These are phyloP conservation scores for Ajuga chamaepitys DNA, from an alignment of 257 asterid species.

Conservation along the genomic window DNA sequence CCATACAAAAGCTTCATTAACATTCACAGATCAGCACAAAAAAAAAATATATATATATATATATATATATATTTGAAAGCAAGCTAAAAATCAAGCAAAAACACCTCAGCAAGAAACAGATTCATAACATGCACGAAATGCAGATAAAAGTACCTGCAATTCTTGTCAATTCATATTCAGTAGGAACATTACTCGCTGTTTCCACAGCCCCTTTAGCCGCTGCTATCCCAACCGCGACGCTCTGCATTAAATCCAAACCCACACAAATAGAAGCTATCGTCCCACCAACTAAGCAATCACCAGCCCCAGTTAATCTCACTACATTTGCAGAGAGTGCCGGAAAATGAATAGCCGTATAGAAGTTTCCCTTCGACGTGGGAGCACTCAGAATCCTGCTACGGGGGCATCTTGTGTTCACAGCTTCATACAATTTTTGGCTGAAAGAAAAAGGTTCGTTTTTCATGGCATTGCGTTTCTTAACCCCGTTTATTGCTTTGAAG, in stretches of 20 bases:
- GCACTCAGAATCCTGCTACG: conserved; percentile 19
- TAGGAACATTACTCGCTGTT: conserved; percentile 64
- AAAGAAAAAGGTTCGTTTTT: conserved; percentile 21
- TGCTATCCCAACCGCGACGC: conserved; percentile 88
- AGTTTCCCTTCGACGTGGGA: conserved; percentile 22
- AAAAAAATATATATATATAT: no score
- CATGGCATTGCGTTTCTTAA: conserved; percentile 11
- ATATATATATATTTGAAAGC: no score
- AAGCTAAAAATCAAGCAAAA: no score
- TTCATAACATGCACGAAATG: neutral
- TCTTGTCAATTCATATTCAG: conserved; percentile 32
- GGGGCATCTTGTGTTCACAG: conserved; percentile 44
- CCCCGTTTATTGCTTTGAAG: conserved; percentile 33
- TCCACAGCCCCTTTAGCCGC: conserved; percentile 87
- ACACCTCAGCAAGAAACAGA: no score
- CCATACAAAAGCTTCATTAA: no score
- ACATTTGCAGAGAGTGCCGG: conserved; percentile 76
- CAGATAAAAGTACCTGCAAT: conserved; percentile 45
- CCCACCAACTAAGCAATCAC: conserved; percentile 97
- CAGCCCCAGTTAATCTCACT: conserved; percentile 76
- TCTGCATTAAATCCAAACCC: conserved; percentile 83
- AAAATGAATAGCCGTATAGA: conserved; percentile 48
- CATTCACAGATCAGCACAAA: no score
- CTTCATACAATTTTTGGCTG: conserved; percentile 39
- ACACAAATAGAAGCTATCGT: conserved; percentile 55